These are phyloP conservation scores for Cyberlindnera subsufficiens DNA, from an alignment of 805 yeast species.

Conservation along the genomic window DNA sequence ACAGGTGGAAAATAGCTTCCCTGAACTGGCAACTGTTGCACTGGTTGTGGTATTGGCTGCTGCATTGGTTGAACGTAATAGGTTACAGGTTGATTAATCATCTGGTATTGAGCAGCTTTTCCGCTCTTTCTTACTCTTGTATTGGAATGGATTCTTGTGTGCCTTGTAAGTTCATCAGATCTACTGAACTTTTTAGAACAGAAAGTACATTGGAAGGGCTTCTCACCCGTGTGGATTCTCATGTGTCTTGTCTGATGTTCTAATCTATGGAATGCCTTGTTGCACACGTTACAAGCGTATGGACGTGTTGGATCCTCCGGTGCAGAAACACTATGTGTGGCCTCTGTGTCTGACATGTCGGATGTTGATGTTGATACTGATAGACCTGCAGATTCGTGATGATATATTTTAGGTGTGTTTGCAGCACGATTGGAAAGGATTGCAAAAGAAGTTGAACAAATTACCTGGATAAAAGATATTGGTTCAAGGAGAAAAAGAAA, in stretches of 20 bases:
- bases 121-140: constrained; percentile 40
- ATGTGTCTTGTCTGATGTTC: constrained; percentile 92
- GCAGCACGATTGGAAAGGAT: too few species aligned
- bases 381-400: too few species aligned
- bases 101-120: constrained; percentile 20
- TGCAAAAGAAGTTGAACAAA: too few species aligned
- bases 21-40: neutral
- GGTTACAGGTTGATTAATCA: constrained; percentile 22
- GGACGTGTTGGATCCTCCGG: constrained; percentile 42
- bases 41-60: neutral
- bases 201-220: constrained; percentile 79
- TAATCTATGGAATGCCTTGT: constrained; percentile 78
- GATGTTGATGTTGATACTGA: too few species aligned
- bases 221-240: constrained; percentile 90
- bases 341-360: too few species aligned
- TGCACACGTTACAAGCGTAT: constrained; percentile 79
- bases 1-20: neutral
- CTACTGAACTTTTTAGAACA: constrained; percentile 77
- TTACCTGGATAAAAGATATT: too few species aligned
- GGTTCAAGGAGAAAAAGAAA: neutral
- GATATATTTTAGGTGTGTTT: too few species aligned
- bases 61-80: constrained; percentile 21
- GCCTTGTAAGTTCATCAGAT: constrained; percentile 82
- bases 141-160: constrained; percentile 71
- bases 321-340: neutral